These are phyloP conservation scores for Corylus americana DNA, from an alignment of 306 rosid genomes.

Conservation along the genomic window DNA sequence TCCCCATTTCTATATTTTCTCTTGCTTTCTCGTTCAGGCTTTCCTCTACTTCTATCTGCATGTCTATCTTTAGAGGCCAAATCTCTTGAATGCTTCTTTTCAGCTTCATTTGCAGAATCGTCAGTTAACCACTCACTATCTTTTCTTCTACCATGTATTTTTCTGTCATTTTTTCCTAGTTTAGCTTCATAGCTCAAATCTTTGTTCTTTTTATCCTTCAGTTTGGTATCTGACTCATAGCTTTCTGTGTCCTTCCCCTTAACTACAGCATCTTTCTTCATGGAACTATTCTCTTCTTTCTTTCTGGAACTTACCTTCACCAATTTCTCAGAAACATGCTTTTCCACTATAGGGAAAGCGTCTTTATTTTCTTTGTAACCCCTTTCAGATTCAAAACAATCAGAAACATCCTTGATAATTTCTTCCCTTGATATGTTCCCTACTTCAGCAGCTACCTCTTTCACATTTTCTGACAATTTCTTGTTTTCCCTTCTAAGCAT, in stretches of 20 bases:
- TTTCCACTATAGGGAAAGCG: conserved; percentile 40
- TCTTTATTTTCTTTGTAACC: conserved; percentile 23
- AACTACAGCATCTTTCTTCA: conserved; percentile 39
- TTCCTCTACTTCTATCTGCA: conserved; percentile 43
- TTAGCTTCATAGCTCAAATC: conserved; percentile 26
- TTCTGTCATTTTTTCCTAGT: conserved; percentile 26
- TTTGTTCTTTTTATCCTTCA: conserved; percentile 32
- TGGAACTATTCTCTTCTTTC: conserved; percentile 41
- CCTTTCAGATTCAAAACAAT: conserved; percentile 41
- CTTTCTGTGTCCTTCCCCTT: conserved; percentile 45
- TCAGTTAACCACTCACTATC: conserved; percentile 20
- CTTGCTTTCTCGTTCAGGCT: conserved; percentile 56
- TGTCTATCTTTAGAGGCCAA: conserved; percentile 44
- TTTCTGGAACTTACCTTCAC: conserved; percentile 51
- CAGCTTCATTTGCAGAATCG: conserved; percentile 44
- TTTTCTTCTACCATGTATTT: conserved; percentile 21
- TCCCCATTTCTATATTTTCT: conserved; percentile 48
- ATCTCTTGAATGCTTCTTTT: conserved; percentile 55
- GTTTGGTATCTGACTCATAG: conserved; percentile 29
- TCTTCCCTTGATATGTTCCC: conserved; percentile 32
- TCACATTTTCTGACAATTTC: conserved; percentile 46
- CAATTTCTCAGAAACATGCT: conserved; percentile 35
- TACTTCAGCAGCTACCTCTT: conserved; percentile 38
- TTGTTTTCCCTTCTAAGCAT: conserved; percentile 69
- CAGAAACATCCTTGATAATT: conserved; percentile 40